Evolutionary conservation across 371 early-diverging fungal species (phyloP).

Genomic region (Basidiobolus meristosporus): DNA sequence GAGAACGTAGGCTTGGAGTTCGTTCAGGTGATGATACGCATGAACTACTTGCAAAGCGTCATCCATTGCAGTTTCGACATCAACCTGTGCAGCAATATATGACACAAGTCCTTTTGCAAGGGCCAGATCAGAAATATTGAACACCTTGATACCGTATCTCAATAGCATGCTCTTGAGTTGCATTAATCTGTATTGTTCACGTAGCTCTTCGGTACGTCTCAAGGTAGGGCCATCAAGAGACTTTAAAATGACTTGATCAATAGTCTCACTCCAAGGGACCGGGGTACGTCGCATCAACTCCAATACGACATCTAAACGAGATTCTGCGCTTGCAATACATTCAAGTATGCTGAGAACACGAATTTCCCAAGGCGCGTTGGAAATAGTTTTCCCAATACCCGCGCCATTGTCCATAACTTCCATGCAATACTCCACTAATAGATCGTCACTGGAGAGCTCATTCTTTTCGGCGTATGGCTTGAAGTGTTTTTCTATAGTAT

Average conservation of each 20-base stretch:
- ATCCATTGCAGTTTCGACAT: neutral
- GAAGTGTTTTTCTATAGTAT: too few relatives aligned
- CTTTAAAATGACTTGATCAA: neutral
- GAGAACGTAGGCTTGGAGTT: too few relatives aligned
- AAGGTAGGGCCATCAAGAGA: neutral
- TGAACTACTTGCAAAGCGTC: neutral
- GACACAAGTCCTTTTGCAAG: neutral
- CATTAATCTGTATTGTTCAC: slow-evolving; percentile 1
- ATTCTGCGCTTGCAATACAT: neutral
- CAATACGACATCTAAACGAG: neutral
- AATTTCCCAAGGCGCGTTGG: neutral
- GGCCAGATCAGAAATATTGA: neutral
- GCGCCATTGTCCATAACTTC: too few relatives aligned
- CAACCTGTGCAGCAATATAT: neutral
- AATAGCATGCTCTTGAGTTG: neutral
- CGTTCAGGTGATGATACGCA: too few relatives aligned
- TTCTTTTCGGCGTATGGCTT: too few relatives aligned
- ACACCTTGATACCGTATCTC: neutral
- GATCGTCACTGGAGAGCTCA: too few relatives aligned
- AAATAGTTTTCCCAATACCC: too few relatives aligned
- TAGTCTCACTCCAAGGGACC: neutral
- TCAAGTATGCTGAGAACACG: neutral
- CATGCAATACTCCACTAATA: too few relatives aligned
- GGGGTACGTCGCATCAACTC: slow-evolving; percentile 1
- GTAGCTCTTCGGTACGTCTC: neutral